Base-by-base conservation (phyloP, 2,329 filamentous ascomycete genomes). In the Myrmaecium sp. region DNA sequence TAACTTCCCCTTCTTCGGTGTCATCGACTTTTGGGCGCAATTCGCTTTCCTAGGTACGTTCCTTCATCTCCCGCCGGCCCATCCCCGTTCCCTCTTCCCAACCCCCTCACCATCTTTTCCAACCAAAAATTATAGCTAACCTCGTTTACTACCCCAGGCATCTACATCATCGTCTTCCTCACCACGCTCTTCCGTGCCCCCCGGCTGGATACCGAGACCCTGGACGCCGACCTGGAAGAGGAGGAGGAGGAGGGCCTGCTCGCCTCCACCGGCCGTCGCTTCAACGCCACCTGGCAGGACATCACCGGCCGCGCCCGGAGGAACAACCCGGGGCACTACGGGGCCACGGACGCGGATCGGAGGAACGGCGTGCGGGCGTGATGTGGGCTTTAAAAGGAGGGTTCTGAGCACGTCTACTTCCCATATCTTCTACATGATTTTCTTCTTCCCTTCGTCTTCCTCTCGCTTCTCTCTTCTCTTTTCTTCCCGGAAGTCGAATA, bases 1-100 rank as follows among this genome's bases (percentile, higher is more conserved):
- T 44, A 93, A 91, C 47, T 98, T 89, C 65, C 84, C 89, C 5
- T 82, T 94, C 47, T 92, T 98, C 44, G 89, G 89, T 7, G 72
- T 76, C 7, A 58, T 95, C n/a, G 69, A 81, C 38, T 98, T 95
- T 52, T 98, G 84, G 83, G 80, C 83, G 0, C 89, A 98, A 43
- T 95, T 94, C 46, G 78, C 67, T 8, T 95, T 98, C 56, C 55
- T 98, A 22, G 76, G 58, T 58, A 49, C 39, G 45, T 32, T 12
- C 23, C 18, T 24, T 17, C 13, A 4, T 14, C 5, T 13, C 3
- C 4, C 21, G 10, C 17, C 28, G 6, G 29, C 17, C 5, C 19
- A 26, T 4, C 5, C n/a, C n/a, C n/a, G n/a, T n/a, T n/a, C n/a
- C n/a, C n/a, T n/a, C n/a, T n/a, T n/a, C n/a, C 6, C 21, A 10